Conservation (phyloP, 805 yeast species). For the Teunomyces tritomae region DNA sequence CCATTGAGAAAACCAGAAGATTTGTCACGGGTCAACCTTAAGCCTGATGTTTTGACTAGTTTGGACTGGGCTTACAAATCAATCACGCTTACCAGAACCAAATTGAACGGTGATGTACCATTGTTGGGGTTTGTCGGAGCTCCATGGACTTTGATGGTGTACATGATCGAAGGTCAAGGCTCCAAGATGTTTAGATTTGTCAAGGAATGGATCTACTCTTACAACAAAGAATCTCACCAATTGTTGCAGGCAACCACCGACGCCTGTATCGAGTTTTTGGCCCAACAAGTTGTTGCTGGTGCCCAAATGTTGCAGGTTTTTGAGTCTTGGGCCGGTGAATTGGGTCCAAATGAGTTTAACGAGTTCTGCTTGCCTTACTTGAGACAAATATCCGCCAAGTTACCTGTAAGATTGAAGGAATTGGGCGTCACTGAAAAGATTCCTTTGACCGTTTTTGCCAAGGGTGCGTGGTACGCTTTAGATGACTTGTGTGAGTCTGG, state of each 20-base stretch:
- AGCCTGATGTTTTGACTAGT: conserved; percentile 71
- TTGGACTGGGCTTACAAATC: conserved; percentile 94
- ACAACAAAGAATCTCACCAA: conserved; percentile 67
- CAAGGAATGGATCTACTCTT: conserved; percentile 86
- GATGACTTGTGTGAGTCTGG: conserved; percentile 79
- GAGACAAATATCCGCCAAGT: conserved; percentile 64
- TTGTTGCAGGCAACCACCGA: conserved; percentile 78
- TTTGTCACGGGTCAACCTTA: conserved; percentile 53
- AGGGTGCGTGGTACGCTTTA: conserved; percentile 96
- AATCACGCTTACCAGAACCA: conserved; percentile 84
- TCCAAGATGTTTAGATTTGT: conserved; percentile 87
- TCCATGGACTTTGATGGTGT: conserved; percentile 95
- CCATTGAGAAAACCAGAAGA: conserved; percentile 80
- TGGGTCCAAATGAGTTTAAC: conserved; percentile 84
- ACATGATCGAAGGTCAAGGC: conserved; percentile 98
- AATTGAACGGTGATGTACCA: conserved; percentile 88
- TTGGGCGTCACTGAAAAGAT: conserved; percentile 68
- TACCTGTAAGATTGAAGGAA: conserved; percentile 69
- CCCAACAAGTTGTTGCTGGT: conserved; percentile 94
- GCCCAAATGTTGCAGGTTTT: conserved; percentile 97
- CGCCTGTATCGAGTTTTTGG: conserved; percentile 87
- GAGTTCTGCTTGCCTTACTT: conserved; percentile 89
- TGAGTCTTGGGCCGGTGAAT: conserved; percentile 97
- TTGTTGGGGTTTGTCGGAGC: conserved; percentile 95
- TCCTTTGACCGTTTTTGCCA: conserved; percentile 89